Base-by-base conservation (phyloP, 306 rosid species). In the Dicorynia guianensis region DNA sequence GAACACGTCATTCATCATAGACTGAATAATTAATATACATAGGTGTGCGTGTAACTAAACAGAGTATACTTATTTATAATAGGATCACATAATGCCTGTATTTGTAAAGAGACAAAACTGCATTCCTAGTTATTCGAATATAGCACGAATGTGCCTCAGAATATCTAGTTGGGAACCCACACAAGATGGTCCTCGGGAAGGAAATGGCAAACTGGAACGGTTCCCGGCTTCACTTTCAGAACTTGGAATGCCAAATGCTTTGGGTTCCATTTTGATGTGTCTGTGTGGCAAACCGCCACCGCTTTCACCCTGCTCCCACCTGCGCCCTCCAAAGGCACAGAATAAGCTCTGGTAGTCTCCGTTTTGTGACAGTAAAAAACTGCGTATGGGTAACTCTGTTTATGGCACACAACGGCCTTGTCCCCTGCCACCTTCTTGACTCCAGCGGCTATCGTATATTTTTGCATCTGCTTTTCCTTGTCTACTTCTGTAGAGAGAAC, bases 171-270 rank as follows among this genome's bases (percentile, higher is more conserved):
- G 7, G 85, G 72, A 64, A 87, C 85, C 98, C 97, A 93, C 7
- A 93, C 93, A 49, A 91, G 64, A 13, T 93, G 97, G 76, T 91
- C 97, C 81, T 84, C 75, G 0, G 98, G 98, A 59, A 93, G 93
- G 80, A 91, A 93, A 71, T 93, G 98, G 81, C 98, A 91, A 4
- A 93, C 81, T 0, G 98, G 91, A 62, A 87, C 85, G 0, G 87
- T 88, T 49, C 97, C 98, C 0, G 96, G 98, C 83, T 84, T 84
- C 39, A 93, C 89, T 35, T 91, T 91, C 13, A 93, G 92, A 2
- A 88, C 89, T 68, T 84, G 87, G 73, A 91, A 93, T 3, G 97
- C 98, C 85, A 93, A 60, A 57, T 93, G 98, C 43, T 86, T 88
- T 0, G 97, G 96, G 67, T 93, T 93, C 98, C 98, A 93, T 11